Conservation (phyloP, 2,329 filamentous ascomycete genomes). For the Nemania diffusa region DNA sequence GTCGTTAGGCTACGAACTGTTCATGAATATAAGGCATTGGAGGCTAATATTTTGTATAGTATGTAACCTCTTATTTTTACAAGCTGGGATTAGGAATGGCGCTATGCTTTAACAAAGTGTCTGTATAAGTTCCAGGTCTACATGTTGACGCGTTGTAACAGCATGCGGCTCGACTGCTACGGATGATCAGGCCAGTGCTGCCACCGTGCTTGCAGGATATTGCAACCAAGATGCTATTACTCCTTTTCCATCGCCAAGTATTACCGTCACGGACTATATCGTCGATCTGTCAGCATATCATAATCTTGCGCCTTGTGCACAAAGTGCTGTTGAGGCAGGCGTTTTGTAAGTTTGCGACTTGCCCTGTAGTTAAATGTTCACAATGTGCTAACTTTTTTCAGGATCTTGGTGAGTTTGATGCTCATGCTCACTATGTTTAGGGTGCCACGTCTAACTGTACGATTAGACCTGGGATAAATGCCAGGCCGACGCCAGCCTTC, state of each 20-base stretch:
- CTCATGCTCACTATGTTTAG: background rate
- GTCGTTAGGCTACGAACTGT: background rate
- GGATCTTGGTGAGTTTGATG: conserved; percentile 48
- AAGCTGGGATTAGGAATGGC: background rate
- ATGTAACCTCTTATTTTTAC: conserved; percentile 2
- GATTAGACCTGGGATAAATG: conserved; percentile 51
- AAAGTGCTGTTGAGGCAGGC: conserved; percentile 52
- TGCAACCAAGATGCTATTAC: conserved; percentile 56
- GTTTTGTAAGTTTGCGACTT: conserved; percentile 50
- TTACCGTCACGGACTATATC: conserved; percentile 59
- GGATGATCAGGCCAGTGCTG: conserved; percentile 60
- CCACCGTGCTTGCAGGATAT: conserved; percentile 58
- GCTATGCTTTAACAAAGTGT: background rate
- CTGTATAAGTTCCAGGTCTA: background rate
- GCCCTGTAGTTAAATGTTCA: background rate
- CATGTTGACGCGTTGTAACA: conserved; percentile 21
- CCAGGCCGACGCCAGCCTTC: conserved; percentile 53
- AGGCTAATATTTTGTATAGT: conserved; percentile 19
- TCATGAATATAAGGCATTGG: background rate
- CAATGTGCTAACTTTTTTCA: conserved; percentile 33
- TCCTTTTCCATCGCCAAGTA: conserved; percentile 56
- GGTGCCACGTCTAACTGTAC: conserved; percentile 21
- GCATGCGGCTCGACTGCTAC: conserved; percentile 59
- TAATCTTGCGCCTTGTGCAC: conserved; percentile 58
- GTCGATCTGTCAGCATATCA: conserved; percentile 59